Percentiles rank a stretch among this genome's conserved stretches.
phyloP scores from a whole-genome alignment of 1,284 basidiomycete genomes.

The Microbotryum silenes-acaulis region DNA sequence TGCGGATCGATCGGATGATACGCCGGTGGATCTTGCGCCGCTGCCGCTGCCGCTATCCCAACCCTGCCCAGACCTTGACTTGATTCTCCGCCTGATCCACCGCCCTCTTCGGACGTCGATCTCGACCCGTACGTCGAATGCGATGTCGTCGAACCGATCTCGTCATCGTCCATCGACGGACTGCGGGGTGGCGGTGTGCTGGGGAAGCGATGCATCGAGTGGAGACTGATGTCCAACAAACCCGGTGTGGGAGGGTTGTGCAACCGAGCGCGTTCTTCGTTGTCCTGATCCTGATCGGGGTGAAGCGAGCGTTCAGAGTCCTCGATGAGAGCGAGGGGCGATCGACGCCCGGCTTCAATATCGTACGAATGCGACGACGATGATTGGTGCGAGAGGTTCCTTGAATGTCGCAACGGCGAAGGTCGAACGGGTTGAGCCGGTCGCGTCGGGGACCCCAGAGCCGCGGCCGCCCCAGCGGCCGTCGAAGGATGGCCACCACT shows the following conservation, averaged over 20 bases:
- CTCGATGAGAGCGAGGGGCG: background rate
- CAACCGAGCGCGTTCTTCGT: constrained; percentile 25
- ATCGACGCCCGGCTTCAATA: too few species aligned
- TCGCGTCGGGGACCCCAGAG: constrained; percentile 11
- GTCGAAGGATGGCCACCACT: too few species aligned
- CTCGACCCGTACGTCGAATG: background rate
- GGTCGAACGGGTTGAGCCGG: constrained; percentile 28
- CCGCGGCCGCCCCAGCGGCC: too few species aligned
- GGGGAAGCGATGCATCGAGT: constrained; percentile 36
- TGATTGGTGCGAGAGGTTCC: constrained; percentile 21
- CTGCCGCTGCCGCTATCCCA: background rate
- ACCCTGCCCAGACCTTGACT: background rate
- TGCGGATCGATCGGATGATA: constrained; percentile 35
- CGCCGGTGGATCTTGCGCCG: constrained; percentile 26
- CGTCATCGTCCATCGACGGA: constrained; percentile 7
- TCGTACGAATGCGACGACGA: constrained; percentile 2
- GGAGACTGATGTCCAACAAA: constrained; percentile 48
- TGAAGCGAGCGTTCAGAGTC: constrained; percentile 1
- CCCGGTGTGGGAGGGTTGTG: constrained; percentile 52
- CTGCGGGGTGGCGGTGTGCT: background rate
- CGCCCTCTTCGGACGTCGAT: constrained; percentile 5
- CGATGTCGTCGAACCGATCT: background rate
- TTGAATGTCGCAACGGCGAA: constrained; percentile 20
- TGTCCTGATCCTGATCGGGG: constrained; percentile 13
- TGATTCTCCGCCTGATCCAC: constrained; percentile 3